Evolutionary conservation across 805 yeast genomes (phyloP).

Genomic region (Myxozyma vanderwaltii): DNA sequence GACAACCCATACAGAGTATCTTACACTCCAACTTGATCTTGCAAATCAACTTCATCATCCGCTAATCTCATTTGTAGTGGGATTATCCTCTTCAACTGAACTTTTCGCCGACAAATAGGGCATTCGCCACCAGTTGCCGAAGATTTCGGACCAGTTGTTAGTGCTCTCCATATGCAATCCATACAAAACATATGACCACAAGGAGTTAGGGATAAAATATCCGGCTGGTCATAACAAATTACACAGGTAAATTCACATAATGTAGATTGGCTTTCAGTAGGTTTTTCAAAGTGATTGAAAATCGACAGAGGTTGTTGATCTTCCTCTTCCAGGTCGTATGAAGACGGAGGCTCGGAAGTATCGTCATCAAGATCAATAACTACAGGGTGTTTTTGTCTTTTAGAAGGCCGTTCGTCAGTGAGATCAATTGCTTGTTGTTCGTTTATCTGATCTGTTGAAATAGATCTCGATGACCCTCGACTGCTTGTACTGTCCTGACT

Average conservation of each 20-base stretch:
- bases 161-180: slow-evolving; percentile 43
- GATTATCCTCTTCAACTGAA: slow-evolving; percentile 37
- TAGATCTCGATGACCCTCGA: too few species aligned
- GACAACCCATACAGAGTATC: too few species aligned
- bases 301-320: slow-evolving; percentile 8
- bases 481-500: too few species aligned
- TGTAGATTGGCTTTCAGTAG: slow-evolving; percentile 24
- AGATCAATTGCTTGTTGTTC: too few species aligned
- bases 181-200: slow-evolving; percentile 46
- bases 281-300: slow-evolving; percentile 8
- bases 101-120: slow-evolving; percentile 42
- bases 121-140: slow-evolving; percentile 40
- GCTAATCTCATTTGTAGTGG: slow-evolving; percentile 38
- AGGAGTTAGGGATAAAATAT: slow-evolving; percentile 40
- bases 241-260: slow-evolving; percentile 39
- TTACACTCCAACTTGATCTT: slow-evolving; percentile 2
- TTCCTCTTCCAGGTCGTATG: background rate
- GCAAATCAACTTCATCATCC: slow-evolving; percentile 12
- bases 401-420: too few species aligned
- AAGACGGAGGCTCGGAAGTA: background rate
- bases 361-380: slow-evolving; percentile 23
- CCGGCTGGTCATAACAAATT: slow-evolving; percentile 44
- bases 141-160: slow-evolving; percentile 37
- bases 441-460: too few species aligned
- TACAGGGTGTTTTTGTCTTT: too few species aligned